These are phyloP conservation scores for Lyophyllum atratum DNA, from an alignment of 768 basidiomycete species.

Conservation along the genomic window DNA sequence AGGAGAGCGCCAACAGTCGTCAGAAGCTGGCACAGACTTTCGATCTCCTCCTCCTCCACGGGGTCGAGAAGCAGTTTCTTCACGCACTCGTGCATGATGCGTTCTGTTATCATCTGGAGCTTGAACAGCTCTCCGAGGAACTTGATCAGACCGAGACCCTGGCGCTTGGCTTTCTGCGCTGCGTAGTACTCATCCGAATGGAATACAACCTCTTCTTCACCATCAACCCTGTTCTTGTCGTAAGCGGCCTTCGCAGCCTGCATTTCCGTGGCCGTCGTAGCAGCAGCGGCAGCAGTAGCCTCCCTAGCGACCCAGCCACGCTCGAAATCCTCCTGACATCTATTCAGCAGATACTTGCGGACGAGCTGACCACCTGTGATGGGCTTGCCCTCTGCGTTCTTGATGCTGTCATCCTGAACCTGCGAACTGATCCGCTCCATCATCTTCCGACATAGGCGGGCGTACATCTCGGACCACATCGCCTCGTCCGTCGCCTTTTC, in stretches of 20 bases:
- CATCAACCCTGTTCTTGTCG: slow-evolving; percentile 48
- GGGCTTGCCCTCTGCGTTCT: slow-evolving; percentile 77
- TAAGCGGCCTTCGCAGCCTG: slow-evolving; percentile 72
- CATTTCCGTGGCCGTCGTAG: slow-evolving; percentile 83
- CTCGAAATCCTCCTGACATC: slow-evolving; percentile 98
- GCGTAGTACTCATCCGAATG: slow-evolving; percentile 97
- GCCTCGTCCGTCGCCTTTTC: slow-evolving; percentile 98
- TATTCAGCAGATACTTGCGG: slow-evolving; percentile 94
- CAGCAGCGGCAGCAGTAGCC: slow-evolving; percentile 75
- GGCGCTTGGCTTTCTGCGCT: slow-evolving; percentile 95
- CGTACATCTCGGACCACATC: slow-evolving; percentile 97
- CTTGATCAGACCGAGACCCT: slow-evolving; percentile 94
- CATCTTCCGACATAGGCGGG: slow-evolving; percentile 91
- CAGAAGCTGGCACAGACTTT: slow-evolving; percentile 91
- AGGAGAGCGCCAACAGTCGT: slow-evolving; percentile 84
- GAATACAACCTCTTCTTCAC: slow-evolving; percentile 68
- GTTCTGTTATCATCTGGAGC: slow-evolving; percentile 96
- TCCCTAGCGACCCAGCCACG: slow-evolving; percentile 92
- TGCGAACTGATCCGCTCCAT: slow-evolving; percentile 89
- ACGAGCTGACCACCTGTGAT: slow-evolving; percentile 92
- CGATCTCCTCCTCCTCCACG: slow-evolving; percentile 92
- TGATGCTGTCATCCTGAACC: slow-evolving; percentile 88
- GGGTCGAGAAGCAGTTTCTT: slow-evolving; percentile 94
- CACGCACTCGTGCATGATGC: slow-evolving; percentile 98
- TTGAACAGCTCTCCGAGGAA: slow-evolving; percentile 99